Conservation (phyloP, 2,329 filamentous ascomycete species). For the Clonostachys rosea region DNA sequence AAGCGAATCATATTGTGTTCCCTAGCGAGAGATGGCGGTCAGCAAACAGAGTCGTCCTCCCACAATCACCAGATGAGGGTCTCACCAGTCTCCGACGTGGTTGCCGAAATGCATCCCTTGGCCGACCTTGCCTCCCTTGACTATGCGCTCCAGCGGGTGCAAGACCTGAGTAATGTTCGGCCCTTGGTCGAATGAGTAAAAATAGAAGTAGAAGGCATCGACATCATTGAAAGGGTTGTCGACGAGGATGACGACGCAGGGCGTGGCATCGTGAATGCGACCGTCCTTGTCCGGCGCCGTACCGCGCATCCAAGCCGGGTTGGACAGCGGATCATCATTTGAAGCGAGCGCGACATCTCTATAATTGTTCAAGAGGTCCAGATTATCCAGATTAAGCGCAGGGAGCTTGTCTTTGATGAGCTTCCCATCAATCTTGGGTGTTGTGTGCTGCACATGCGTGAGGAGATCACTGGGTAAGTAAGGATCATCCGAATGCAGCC, state of each 20-base stretch:
- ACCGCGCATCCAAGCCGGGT: conserved; percentile 18
- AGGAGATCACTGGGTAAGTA: conserved; percentile 21
- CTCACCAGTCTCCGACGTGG: conserved; percentile 11
- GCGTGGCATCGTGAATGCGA: conserved; percentile 8
- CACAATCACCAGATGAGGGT: too few species aligned
- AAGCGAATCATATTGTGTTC: conserved; percentile 5
- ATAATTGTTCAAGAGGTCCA: too few species aligned
- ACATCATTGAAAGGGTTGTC: conserved; percentile 15
- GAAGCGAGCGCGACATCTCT: conserved; percentile 8
- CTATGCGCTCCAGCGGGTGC: conserved; percentile 14
- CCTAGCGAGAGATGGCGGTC: conserved; percentile 5
- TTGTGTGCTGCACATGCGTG: conserved; percentile 18
- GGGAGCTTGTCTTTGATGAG: too few species aligned
- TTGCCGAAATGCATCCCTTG: conserved; percentile 19
- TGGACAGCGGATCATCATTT: conserved; percentile 15
- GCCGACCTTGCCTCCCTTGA: conserved; percentile 2
- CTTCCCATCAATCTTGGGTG: conserved; percentile 6
- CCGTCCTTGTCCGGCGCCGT: neutral
- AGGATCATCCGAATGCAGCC: conserved; percentile 23
- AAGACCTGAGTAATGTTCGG: conserved; percentile 22
- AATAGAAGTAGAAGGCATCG: conserved; percentile 26
- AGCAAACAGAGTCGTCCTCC: too few species aligned
- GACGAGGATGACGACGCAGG: conserved; percentile 21
- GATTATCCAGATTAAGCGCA: too few species aligned
- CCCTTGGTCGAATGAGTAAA: conserved; percentile 24